Evolutionary conservation across 2,329 filamentous ascomycete genomes (phyloP).

Genomic region (Biscogniauxia marginata): DNA sequence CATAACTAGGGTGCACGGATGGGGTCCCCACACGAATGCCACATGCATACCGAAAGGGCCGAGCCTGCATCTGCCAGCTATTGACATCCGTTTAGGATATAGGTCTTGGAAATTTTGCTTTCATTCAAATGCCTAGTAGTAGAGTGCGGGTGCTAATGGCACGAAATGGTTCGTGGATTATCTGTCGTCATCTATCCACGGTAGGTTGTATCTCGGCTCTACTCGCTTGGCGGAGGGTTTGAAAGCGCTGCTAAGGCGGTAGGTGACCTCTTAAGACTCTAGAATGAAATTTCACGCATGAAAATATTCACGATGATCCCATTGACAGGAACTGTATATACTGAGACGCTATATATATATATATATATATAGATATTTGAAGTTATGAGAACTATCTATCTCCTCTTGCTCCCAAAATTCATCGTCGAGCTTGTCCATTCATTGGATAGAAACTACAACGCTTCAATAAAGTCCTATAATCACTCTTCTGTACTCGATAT

Average conservation of each 20-base stretch:
- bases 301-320: neutral
- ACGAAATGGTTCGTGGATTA: neutral
- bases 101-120: neutral
- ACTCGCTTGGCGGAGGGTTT: neutral
- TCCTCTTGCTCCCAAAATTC: neutral
- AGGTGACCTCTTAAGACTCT: neutral
- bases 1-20: neutral
- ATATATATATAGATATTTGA: neutral
- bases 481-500: neutral
- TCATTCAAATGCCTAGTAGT: neutral
- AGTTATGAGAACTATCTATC: neutral
- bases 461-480: neutral
- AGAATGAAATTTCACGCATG: neutral
- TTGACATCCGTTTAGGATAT: neutral
- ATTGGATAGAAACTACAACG: neutral
- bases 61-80: neutral
- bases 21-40: neutral
- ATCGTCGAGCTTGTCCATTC: neutral
- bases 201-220: neutral
- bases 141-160: neutral
- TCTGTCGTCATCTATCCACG: neutral
- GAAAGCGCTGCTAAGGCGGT: neutral
- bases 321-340: neutral
- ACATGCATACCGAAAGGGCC: neutral
- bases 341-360: neutral